Percentiles rank a stretch among this genome's conserved stretches.
Conservation (phyloP, 768 basidiomycete genomes). For the Lactarius hengduanensis region DNA sequence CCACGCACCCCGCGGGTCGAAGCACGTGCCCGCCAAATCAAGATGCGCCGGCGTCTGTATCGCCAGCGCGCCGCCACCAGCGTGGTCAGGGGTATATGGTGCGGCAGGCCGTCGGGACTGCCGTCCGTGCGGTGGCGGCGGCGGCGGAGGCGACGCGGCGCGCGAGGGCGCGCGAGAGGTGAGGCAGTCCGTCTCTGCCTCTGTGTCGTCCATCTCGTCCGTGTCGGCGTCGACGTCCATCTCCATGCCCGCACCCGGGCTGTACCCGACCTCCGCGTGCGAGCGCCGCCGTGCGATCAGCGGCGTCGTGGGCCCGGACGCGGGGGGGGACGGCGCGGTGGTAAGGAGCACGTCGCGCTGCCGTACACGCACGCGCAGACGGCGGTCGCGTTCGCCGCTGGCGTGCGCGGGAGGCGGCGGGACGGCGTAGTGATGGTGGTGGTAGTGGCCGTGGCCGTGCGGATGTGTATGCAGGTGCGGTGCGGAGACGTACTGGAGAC, state of each 20-base stretch:
- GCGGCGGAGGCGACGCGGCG: constrained; percentile 41
- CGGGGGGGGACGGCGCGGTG: background rate
- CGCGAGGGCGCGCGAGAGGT: constrained; percentile 48
- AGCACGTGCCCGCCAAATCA: constrained; percentile 70
- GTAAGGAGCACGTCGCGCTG: constrained; percentile 17
- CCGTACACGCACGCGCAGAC: constrained; percentile 17
- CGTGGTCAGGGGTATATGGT: background rate
- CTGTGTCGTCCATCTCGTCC: constrained; percentile 30
- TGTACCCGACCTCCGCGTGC: constrained; percentile 24
- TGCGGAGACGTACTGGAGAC: constrained; percentile 7
- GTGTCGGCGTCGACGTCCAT: constrained; percentile 40
- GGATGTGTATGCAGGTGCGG: constrained; percentile 17
- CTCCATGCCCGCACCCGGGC: constrained; percentile 20
- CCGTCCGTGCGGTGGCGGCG: constrained; percentile 35
- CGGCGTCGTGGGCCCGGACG: constrained; percentile 2
- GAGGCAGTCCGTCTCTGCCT: constrained; percentile 52
- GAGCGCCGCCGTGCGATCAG: constrained; percentile 13
- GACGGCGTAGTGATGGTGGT: constrained; percentile 14
- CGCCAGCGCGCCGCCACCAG: background rate
- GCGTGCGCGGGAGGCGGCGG: background rate
- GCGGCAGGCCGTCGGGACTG: constrained; percentile 6
- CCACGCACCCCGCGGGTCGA: constrained; percentile 65
- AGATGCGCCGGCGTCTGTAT: constrained; percentile 37
- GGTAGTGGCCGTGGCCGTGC: constrained; percentile 18
- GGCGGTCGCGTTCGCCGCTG: background rate